phyloP scores from a whole-genome alignment of 345 rosid genomes.

The Eucalyptus cloeziana region DNA sequence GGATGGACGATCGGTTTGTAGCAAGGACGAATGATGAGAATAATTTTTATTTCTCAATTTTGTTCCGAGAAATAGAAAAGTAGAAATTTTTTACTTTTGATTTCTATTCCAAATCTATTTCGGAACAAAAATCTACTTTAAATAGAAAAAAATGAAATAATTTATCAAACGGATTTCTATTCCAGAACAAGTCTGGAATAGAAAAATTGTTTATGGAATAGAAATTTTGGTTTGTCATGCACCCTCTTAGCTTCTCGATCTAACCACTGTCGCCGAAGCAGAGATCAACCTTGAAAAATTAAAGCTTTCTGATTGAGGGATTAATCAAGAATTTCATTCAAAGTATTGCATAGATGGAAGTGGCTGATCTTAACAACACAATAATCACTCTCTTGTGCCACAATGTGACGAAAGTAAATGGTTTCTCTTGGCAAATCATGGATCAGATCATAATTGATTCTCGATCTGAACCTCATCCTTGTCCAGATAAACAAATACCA shows the following conservation, averaged over 20 bases:
- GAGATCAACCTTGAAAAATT: not conserved
- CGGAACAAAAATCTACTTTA: too few species aligned
- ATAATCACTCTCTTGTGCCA: not conserved
- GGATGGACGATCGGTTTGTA: too few species aligned
- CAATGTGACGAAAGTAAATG: not conserved
- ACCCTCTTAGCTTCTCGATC: not conserved
- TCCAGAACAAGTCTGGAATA: too few species aligned
- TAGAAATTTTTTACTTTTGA: too few species aligned
- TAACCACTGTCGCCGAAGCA: not conserved
- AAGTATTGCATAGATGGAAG: not conserved
- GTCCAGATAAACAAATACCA: not conserved
- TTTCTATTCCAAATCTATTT: too few species aligned
- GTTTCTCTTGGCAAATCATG: not conserved
- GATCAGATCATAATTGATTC: not conserved
- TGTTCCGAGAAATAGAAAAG: too few species aligned
- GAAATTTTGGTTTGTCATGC: too few species aligned
- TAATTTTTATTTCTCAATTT: too few species aligned
- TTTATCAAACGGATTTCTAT: too few species aligned
- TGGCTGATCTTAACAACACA: not conserved
- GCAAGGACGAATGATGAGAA: too few species aligned
- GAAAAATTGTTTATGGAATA: too few species aligned
- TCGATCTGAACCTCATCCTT: not conserved
- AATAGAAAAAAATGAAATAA: too few species aligned
- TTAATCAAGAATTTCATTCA: not conserved
- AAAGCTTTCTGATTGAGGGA: not conserved